These are phyloP conservation scores for Henckelia pumila DNA, from an alignment of 257 asterid genomes.

Conservation along the genomic window DNA sequence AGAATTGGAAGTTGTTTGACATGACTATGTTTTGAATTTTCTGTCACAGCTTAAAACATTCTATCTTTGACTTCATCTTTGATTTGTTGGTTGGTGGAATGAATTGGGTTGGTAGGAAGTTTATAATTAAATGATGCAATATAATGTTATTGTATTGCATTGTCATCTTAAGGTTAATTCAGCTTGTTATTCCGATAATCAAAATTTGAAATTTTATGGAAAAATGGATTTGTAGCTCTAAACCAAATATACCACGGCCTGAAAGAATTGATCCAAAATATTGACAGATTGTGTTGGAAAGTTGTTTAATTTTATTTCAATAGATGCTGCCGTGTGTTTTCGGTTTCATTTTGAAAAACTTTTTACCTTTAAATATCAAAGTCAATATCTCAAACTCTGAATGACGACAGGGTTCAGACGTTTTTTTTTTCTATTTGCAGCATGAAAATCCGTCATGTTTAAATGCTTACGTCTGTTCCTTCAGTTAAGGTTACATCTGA, in stretches of 20 bases:
- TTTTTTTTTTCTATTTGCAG: too few relatives aligned
- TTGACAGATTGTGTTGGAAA: not conserved
- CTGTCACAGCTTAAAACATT: too few relatives aligned
- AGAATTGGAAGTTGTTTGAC: too few relatives aligned
- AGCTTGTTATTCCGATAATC: not conserved
- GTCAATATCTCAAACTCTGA: too few relatives aligned
- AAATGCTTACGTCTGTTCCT: too few relatives aligned
- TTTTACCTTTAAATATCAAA: too few relatives aligned
- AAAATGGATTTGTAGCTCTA: not conserved
- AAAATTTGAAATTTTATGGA: not conserved
- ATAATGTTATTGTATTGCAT: not conserved
- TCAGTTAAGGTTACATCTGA: not conserved
- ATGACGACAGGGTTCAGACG: too few relatives aligned
- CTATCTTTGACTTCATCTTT: too few relatives aligned
- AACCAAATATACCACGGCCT: not conserved
- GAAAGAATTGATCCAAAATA: not conserved
- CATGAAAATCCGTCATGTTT: too few relatives aligned
- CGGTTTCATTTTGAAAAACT: not conserved
- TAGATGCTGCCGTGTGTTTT: not conserved
- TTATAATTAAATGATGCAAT: too few relatives aligned
- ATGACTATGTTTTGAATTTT: too few relatives aligned
- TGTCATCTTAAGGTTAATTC: not conserved
- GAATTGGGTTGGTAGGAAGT: too few relatives aligned
- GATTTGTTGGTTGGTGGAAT: not conserved
- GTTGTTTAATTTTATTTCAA: not conserved